These are phyloP conservation scores for Colletotrichum phormii DNA, from an alignment of 2,329 filamentous ascomycete species.

Conservation along the genomic window DNA sequence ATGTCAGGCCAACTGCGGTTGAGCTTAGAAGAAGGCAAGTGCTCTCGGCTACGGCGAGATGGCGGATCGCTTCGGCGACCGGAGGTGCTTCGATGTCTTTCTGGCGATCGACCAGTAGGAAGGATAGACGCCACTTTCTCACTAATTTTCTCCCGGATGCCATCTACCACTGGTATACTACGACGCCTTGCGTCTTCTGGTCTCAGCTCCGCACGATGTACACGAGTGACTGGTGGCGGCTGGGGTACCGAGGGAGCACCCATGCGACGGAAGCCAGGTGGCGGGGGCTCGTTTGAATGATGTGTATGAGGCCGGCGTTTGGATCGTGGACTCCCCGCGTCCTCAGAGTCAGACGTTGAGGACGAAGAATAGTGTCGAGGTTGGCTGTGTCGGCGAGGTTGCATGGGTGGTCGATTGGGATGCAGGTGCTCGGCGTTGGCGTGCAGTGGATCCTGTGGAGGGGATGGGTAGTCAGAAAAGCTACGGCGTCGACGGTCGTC, in stretches of 20 bases:
- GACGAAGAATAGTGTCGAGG: conserved; percentile 56
- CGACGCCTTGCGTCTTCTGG: conserved; percentile 51
- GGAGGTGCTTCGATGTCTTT: conserved; percentile 51
- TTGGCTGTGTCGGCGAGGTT: conserved; percentile 61
- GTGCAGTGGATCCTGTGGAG: conserved; percentile 45
- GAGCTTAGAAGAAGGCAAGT: conserved; percentile 53
- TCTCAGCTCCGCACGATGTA: conserved; percentile 49
- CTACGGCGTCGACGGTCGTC: conserved; percentile 61
- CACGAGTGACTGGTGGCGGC: conserved; percentile 43
- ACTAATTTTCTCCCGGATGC: conserved; percentile 55
- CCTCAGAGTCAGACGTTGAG: conserved; percentile 54
- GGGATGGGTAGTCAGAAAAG: conserved; percentile 62
- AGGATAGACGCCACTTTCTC: conserved; percentile 59
- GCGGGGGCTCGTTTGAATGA: conserved; percentile 42
- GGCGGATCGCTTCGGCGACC: conserved; percentile 41
- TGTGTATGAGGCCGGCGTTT: conserved; percentile 38
- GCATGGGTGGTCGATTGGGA: conserved; percentile 45
- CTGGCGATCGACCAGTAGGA: conserved; percentile 48
- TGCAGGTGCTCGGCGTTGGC: conserved; percentile 47
- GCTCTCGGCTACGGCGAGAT: conserved; percentile 47
- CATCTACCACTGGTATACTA: conserved; percentile 51
- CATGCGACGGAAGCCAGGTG: conserved; percentile 48
- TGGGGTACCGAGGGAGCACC: conserved; percentile 44
- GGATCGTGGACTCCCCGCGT: conserved; percentile 40
- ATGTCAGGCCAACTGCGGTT: conserved; percentile 56